Conservation (phyloP, 2,329 filamentous ascomycete species). For the Bipolaris gigantea region DNA sequence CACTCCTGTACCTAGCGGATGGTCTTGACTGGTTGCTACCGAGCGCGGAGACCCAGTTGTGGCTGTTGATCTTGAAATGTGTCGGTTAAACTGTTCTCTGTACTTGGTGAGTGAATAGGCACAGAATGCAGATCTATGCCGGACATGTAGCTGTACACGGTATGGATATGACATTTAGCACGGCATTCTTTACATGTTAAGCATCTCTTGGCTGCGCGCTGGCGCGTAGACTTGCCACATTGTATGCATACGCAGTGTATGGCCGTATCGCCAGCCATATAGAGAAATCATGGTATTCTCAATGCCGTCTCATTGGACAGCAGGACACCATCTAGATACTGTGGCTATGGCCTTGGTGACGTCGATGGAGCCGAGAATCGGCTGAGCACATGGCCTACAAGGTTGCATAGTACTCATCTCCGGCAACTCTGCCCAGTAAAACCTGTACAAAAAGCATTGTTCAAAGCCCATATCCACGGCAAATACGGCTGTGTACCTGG, state of each 20-base stretch:
- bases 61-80: conserved; percentile 26
- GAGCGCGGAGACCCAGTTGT: conserved; percentile 20
- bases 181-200: conserved; percentile 2
- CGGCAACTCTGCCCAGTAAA: conserved; percentile 16
- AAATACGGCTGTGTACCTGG: neutral
- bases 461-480: conserved; percentile 1
- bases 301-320: conserved; percentile 1
- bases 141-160: conserved; percentile 23
- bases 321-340: conserved; percentile 1
- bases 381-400: conserved; percentile 16
- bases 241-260: conserved; percentile 5
- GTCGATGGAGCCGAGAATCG: conserved; percentile 21
- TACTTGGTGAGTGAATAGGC: conserved; percentile 2
- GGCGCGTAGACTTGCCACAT: conserved; percentile 9
- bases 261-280: conserved; percentile 5
- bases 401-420: conserved; percentile 34
- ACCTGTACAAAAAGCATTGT: conserved; percentile 2
- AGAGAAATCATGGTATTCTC: neutral
- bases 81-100: conserved; percentile 23
- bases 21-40: conserved; percentile 22
- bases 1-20: conserved; percentile 22
- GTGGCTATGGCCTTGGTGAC: conserved; percentile 23
- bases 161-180: conserved; percentile 22
- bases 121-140: conserved; percentile 30
- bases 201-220: conserved; percentile 12